These are phyloP conservation scores for Chalciporus sp. DNA, from an alignment of 1,284 basidiomycete genomes.

Conservation along the genomic window DNA sequence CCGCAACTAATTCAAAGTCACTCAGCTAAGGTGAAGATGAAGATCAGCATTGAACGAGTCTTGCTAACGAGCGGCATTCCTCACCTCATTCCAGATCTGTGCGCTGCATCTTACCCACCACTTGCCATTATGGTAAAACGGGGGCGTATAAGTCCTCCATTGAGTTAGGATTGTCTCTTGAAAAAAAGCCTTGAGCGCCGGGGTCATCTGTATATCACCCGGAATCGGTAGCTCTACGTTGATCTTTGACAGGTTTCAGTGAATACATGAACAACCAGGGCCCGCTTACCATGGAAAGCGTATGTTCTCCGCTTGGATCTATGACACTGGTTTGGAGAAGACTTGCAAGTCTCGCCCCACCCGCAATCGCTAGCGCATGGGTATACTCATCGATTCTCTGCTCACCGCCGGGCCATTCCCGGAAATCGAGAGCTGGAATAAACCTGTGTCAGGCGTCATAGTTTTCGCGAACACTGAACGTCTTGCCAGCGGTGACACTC, in stretches of 20 bases:
- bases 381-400: slow-evolving; percentile 74
- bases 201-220: slow-evolving; percentile 28
- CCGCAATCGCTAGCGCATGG: slow-evolving; percentile 68
- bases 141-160: slow-evolving; percentile 30
- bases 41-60: background rate
- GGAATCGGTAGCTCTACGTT: slow-evolving; percentile 57
- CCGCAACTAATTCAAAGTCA: background rate
- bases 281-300: slow-evolving; percentile 66
- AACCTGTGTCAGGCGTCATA: slow-evolving; percentile 16
- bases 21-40: background rate
- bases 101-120: background rate
- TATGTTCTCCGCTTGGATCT: slow-evolving; percentile 58
- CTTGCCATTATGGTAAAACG: background rate
- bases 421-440: slow-evolving; percentile 66
- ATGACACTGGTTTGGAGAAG: slow-evolving; percentile 66
- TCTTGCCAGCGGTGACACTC: slow-evolving; percentile 52
- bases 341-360: slow-evolving; percentile 64
- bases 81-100: background rate
- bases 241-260: slow-evolving; percentile 25
- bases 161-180: slow-evolving; percentile 40
- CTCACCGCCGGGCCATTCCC: slow-evolving; percentile 80
- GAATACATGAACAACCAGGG: background rate
- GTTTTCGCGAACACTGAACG: background rate
- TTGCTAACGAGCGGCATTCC: background rate
- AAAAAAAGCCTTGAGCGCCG: slow-evolving; percentile 38